Conservation (phyloP, 108 stramenopile species). For the Chaetoceros tenuissimus region DNA sequence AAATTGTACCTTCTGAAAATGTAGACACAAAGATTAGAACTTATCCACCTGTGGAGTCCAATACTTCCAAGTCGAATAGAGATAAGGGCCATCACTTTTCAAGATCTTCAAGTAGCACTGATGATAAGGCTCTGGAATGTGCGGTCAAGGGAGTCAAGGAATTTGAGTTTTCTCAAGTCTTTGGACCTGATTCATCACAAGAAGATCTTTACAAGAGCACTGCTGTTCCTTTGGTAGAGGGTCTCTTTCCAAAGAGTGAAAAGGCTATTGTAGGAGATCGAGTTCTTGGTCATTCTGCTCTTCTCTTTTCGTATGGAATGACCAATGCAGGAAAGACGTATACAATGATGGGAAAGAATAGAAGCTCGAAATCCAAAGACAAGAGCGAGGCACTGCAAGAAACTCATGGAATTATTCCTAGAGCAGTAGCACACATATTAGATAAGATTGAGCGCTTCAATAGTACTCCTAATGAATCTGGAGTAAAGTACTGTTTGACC, state of each 20-base stretch:
- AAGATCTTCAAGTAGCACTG: constrained; percentile 11
- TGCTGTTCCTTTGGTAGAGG: constrained; percentile 60
- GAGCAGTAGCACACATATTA: constrained; percentile 66
- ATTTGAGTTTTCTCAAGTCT: constrained; percentile 62
- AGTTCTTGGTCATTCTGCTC: constrained; percentile 44
- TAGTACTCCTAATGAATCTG: constrained; percentile 5
- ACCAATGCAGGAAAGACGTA: constrained; percentile 99
- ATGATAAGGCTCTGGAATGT: constrained; percentile 11
- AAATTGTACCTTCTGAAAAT: neutral
- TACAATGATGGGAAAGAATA: constrained; percentile 87
- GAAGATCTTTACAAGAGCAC: constrained; percentile 44
- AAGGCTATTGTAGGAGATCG: too few species aligned
- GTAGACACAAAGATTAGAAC: constrained; percentile 33
- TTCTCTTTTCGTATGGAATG: constrained; percentile 96
- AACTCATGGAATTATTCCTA: constrained; percentile 77
- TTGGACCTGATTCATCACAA: constrained; percentile 50
- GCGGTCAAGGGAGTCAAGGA: constrained; percentile 61
- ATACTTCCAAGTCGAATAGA: constrained; percentile 47
- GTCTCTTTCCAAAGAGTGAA: constrained; percentile 31
- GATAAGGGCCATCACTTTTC: constrained; percentile 7
- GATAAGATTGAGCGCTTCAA: constrained; percentile 25
- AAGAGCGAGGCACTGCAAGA: constrained; percentile 6
- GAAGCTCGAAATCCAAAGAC: constrained; percentile 6
- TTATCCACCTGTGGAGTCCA: constrained; percentile 55
- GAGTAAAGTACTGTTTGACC: constrained; percentile 30